These are phyloP conservation scores for Theobroma grandiflorum DNA, from an alignment of 441 rosid species.

Conservation along the genomic window DNA sequence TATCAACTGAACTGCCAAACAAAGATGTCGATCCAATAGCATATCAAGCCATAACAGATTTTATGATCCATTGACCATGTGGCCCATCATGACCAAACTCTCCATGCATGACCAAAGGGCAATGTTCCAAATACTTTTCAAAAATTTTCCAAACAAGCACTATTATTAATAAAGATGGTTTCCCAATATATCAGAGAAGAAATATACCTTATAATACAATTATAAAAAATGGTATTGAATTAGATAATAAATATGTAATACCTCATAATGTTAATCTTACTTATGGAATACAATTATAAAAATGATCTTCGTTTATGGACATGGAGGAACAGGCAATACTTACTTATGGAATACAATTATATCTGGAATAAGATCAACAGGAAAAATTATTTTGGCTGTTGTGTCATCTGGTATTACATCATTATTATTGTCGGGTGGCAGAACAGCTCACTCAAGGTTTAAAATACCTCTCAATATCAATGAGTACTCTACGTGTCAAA, in stretches of 20 bases:
- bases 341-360: background rate
- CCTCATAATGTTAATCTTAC: constrained; percentile 21
- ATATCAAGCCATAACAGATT: background rate
- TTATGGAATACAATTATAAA: background rate
- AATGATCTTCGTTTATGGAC: background rate
- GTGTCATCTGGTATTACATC: background rate
- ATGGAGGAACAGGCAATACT: background rate
- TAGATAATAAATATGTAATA: constrained; percentile 25
- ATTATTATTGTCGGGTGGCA: background rate
- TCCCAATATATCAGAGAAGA: background rate
- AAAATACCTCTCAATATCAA: background rate
- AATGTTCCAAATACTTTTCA: background rate
- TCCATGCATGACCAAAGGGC: constrained; percentile 8
- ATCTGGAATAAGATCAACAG: background rate
- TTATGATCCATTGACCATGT: constrained; percentile 27
- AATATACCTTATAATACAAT: no score
- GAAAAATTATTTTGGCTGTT: background rate
- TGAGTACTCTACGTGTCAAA: no score
- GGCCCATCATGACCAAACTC: background rate
- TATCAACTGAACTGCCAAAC: background rate
- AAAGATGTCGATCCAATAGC: background rate
- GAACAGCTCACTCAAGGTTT: background rate
- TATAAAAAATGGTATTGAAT: background rate
- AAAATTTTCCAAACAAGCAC: background rate
- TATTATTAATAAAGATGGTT: background rate